Evolutionary conservation across 2,329 filamentous ascomycete genomes (phyloP).

Genomic region (Talaromyces amestolkiae): DNA sequence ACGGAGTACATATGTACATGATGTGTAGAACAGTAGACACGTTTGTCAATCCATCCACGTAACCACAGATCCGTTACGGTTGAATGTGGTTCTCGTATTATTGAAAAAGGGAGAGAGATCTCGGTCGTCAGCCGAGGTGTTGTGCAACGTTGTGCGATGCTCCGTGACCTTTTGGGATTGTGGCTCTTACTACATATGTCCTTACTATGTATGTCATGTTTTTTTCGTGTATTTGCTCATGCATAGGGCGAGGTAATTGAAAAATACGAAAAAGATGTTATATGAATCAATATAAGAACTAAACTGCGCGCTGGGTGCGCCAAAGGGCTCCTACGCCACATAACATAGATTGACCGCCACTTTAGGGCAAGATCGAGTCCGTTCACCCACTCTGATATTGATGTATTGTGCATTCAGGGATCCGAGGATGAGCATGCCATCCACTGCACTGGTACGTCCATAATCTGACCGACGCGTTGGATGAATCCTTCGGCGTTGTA

Average conservation of each 20-base stretch:
- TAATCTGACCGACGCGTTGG: not conserved
- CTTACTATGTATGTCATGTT: not conserved
- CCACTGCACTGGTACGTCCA: not conserved
- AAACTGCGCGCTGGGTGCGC: not conserved
- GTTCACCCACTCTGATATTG: not conserved
- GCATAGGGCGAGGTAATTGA: not conserved
- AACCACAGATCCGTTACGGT: not conserved
- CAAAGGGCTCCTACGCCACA: not conserved
- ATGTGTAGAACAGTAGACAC: not conserved
- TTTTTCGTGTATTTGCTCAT: not conserved
- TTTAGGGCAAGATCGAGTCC: not conserved
- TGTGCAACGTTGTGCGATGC: not conserved
- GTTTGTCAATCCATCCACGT: not conserved
- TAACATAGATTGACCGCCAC: not conserved
- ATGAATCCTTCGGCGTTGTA: not conserved
- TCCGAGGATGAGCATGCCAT: not conserved
- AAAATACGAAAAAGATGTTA: not conserved
- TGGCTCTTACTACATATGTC: not conserved
- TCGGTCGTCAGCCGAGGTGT: not conserved
- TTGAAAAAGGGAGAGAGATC: not conserved
- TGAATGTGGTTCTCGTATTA: not conserved
- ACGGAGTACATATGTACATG: not conserved
- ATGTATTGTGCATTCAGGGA: not conserved
- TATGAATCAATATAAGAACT: not conserved
- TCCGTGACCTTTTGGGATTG: no score